Evolutionary conservation across 495 filamentous ascomycete genomes (phyloP).

Genomic region (Annulohypoxylon bovei): DNA sequence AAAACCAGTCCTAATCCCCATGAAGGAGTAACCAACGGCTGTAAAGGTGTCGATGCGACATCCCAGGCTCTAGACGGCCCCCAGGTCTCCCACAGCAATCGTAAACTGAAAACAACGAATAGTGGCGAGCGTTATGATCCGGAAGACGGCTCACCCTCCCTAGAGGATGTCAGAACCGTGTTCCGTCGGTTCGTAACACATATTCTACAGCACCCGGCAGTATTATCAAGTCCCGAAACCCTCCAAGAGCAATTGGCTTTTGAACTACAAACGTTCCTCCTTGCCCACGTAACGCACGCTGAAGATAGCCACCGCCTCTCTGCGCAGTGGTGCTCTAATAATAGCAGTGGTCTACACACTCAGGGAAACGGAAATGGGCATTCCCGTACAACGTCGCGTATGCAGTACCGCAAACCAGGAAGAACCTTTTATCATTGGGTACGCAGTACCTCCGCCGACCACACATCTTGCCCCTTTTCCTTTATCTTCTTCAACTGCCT

Average conservation of each 20-base stretch:
- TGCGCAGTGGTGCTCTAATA: neutral
- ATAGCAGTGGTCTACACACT: neutral
- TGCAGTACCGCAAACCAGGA: neutral
- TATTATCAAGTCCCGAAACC: neutral
- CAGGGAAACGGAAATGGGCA: neutral
- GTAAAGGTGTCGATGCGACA: neutral
- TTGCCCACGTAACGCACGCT: conserved; percentile 42
- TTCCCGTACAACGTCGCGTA: neutral
- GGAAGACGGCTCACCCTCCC: neutral
- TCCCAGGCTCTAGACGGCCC: neutral
- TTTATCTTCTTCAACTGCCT: conserved; percentile 52
- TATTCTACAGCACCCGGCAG: conserved; percentile 17
- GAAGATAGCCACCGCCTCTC: conserved; percentile 34
- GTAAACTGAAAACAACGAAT: neutral
- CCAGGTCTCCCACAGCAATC: neutral
- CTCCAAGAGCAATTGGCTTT: conserved; percentile 14
- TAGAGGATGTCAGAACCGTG: neutral
- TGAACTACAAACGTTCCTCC: conserved; percentile 41
- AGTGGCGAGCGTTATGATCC: neutral
- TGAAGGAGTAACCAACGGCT: no score
- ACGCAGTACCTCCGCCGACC: conserved; percentile 47
- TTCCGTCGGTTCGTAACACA: conserved; percentile 6
- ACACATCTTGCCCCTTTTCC: conserved; percentile 51
- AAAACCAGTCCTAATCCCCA: neutral
- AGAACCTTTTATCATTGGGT: conserved; percentile 48